These are phyloP conservation scores for Closterium sp. DNA, from an alignment of 139 green algal species.

Conservation along the genomic window DNA sequence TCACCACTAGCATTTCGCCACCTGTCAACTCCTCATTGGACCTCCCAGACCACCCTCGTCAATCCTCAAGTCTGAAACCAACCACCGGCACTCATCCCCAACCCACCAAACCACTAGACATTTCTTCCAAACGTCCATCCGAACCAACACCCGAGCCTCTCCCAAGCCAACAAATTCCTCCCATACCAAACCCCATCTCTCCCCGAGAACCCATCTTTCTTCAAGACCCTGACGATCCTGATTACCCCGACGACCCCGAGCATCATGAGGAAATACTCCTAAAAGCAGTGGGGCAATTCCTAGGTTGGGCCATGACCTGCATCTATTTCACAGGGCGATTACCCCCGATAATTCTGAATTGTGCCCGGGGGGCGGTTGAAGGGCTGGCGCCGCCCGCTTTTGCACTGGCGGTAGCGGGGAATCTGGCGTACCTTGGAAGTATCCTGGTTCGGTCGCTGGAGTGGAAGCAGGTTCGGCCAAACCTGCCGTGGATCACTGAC, in stretches of 20 bases:
- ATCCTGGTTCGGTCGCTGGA: slow-evolving; percentile 31
- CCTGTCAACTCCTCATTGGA: no score
- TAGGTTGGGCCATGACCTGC: slow-evolving; percentile 46
- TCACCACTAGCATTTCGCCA: no score
- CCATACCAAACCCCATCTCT: not conserved
- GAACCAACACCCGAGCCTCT: not conserved
- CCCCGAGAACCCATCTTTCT: not conserved
- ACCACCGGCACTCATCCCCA: not conserved
- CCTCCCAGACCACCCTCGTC: no score
- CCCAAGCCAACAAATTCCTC: not conserved
- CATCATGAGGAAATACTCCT: not conserved
- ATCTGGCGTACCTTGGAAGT: slow-evolving; percentile 34
- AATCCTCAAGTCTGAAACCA: no score
- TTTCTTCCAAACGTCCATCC: not conserved
- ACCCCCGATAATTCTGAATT: slow-evolving; percentile 42
- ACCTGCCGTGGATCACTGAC: slow-evolving; percentile 48
- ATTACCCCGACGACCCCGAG: not conserved
- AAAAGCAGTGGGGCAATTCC: slow-evolving; percentile 1
- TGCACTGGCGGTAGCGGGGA: slow-evolving; percentile 35
- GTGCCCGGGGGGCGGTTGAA: slow-evolving; percentile 26
- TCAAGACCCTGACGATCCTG: not conserved
- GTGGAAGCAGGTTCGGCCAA: slow-evolving; percentile 24
- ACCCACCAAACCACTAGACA: not conserved
- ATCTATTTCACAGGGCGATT: slow-evolving; percentile 44
- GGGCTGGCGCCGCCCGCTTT: slow-evolving; percentile 42